Evolutionary conservation across 345 rosid genomes (phyloP).

Genomic region (Kernera saxatilis): DNA sequence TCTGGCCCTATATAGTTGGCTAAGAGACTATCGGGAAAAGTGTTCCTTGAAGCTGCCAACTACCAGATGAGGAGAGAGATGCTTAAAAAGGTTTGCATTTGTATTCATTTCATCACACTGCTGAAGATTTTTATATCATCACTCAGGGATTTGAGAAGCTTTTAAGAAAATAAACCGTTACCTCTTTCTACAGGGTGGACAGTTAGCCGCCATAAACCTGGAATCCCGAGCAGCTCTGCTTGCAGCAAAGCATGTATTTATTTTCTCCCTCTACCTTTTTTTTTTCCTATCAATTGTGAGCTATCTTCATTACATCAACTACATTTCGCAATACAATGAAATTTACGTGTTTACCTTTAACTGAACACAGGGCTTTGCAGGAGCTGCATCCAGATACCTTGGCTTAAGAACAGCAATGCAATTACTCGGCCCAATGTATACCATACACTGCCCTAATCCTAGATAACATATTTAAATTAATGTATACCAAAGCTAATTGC

Average conservation of each 20-base stretch:
- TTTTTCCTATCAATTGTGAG: background rate
- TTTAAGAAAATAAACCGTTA: background rate
- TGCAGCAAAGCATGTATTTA: slow-evolving; percentile 73
- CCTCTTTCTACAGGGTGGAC: slow-evolving; percentile 54
- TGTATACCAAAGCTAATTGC: background rate
- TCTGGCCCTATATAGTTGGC: slow-evolving; percentile 46
- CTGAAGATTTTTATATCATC: background rate
- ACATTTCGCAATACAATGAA: background rate
- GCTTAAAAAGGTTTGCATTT: slow-evolving; percentile 54
- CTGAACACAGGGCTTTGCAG: slow-evolving; percentile 64
- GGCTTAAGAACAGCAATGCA: slow-evolving; percentile 71
- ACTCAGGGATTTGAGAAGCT: background rate
- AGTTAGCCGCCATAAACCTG: slow-evolving; percentile 61
- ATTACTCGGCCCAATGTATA: slow-evolving; percentile 87
- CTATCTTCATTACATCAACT: background rate
- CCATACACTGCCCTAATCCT: background rate
- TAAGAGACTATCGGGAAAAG: slow-evolving; percentile 59
- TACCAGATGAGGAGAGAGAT: slow-evolving; percentile 75
- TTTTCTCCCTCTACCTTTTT: background rate
- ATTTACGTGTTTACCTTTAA: background rate
- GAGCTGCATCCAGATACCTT: slow-evolving; percentile 84
- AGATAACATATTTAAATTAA: background rate
- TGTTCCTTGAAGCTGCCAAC: slow-evolving; percentile 74
- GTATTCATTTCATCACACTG: background rate
- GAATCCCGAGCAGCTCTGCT: slow-evolving; percentile 87